phyloP scores from a whole-genome alignment of 306 rosid species.

The Inga laurina region DNA sequence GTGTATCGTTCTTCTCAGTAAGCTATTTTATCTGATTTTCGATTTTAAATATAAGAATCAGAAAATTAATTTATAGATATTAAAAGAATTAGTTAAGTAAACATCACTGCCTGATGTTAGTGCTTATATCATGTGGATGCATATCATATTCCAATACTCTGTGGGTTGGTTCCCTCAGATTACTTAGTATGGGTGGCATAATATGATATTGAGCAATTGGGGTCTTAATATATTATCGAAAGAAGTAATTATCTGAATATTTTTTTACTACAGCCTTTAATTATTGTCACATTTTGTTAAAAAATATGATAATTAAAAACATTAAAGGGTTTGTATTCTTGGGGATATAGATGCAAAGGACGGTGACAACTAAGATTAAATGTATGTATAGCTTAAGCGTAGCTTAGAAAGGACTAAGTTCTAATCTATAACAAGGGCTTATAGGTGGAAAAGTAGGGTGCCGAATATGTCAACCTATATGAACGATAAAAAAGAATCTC shows the following conservation, averaged over 20 bases:
- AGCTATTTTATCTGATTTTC: neutral
- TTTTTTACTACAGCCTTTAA: neutral
- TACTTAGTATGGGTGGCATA: neutral
- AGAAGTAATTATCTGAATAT: neutral
- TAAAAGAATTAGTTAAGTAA: neutral
- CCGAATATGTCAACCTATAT: conserved; percentile 17
- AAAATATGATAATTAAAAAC: neutral
- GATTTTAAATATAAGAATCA: no score
- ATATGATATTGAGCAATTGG: conserved; percentile 1
- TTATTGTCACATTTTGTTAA: neutral
- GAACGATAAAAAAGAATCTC: conserved; percentile 34
- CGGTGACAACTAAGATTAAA: conserved; percentile 30
- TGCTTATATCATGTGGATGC: neutral
- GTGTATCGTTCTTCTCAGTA: neutral
- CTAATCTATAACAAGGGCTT: conserved; percentile 23
- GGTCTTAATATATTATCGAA: neutral
- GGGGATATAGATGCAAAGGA: conserved; percentile 2
- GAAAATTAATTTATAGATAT: no score
- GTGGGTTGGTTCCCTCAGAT: neutral
- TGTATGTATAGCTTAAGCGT: conserved; percentile 26
- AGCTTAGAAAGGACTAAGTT: conserved; percentile 19
- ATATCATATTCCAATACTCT: neutral
- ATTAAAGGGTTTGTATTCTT: neutral
- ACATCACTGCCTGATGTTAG: neutral
- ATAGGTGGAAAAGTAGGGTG: conserved; percentile 20